Base-by-base conservation (phyloP, 768 basidiomycete genomes). In the Serendipita sp. region DNA sequence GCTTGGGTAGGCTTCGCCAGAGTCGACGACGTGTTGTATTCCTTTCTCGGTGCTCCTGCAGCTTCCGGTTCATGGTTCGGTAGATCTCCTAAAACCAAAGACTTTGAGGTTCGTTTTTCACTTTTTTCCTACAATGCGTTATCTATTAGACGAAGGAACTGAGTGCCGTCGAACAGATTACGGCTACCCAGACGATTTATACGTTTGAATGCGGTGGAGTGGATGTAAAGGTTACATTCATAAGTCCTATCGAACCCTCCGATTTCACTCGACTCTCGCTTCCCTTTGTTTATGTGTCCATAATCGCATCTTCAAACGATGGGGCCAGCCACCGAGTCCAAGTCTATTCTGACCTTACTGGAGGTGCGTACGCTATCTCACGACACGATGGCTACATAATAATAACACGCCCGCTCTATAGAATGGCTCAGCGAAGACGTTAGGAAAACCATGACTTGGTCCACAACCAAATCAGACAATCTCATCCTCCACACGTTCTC, bases 381-480 rank as follows among this genome's bases (percentile, higher is more conserved):
- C 24, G 24, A 24, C 24, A 24, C 24, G 24, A 24, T 1, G 24
- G 24, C 24, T 24, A 24, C 24, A 24, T 24, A 24, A 24, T 24
- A 24, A 24, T 24, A 18, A 32, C 8, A 24, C 24, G 24, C 24
- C 56, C 8, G 38, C 13, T 24, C n/a, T n/a, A 37, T 28, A 60
- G 56, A 60, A 35, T 60, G 44, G 53, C 35, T 37, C 56, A 30
- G 60, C 11, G 56, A 35, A n/a, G 45, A 8, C 41, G 62, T 46
- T 41, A 79, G 78, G 76, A 78, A 47, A 76, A 37, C 30, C 10
- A 51, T 60, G 32, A 67, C 53, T 15, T 67, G 66, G 66, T 54
- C 46, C n/a, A 54, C 66, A 41, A 46, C 53, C 1, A 38, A 30
- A 24, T 24, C 56, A 32, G 54, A 51, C 32, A 44, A 8, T 5